These are phyloP conservation scores for Yarrowia keelungensis DNA, from an alignment of 805 yeast species.

Conservation along the genomic window DNA sequence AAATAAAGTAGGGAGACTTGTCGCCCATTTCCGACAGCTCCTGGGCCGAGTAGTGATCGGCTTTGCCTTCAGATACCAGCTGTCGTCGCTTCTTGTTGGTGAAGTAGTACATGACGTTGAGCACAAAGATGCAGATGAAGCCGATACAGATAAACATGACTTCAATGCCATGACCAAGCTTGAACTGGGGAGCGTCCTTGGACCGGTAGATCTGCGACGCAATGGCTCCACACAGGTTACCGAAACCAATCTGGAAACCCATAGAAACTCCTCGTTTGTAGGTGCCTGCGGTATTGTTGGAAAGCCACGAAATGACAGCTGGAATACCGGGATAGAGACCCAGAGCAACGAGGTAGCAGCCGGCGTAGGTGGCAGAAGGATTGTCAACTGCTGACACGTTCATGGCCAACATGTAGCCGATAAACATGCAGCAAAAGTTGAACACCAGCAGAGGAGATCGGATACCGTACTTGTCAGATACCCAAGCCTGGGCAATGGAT, in stretches of 20 bases:
- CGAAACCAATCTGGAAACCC: constrained; percentile 65
- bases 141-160: constrained; percentile 55
- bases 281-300: constrained; percentile 64
- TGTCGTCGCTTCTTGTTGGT: constrained; percentile 4
- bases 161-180: constrained; percentile 58
- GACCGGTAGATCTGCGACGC: constrained; percentile 61
- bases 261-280: constrained; percentile 60
- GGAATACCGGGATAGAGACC: constrained; percentile 69
- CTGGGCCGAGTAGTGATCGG: background rate
- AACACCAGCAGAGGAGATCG: constrained; percentile 46
- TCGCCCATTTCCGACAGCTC: constrained; percentile 25
- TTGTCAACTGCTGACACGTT: constrained; percentile 51
- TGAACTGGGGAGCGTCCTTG: constrained; percentile 61
- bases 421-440: constrained; percentile 47
- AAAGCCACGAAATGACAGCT: constrained; percentile 63
- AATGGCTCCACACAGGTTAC: constrained; percentile 69
- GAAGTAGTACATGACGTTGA: constrained; percentile 2
- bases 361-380: constrained; percentile 53
- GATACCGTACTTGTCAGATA: constrained; percentile 49
- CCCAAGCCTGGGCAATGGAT: constrained; percentile 42
- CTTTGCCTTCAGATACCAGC: background rate
- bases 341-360: constrained; percentile 60
- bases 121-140: constrained; percentile 39
- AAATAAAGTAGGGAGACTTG: constrained; percentile 23
- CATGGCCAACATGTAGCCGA: constrained; percentile 55